Percentiles rank a stretch among this genome's conserved stretches.
Conservation (phyloP, 73 alveolate genomes). For the Tetrahymena borealis region DNA sequence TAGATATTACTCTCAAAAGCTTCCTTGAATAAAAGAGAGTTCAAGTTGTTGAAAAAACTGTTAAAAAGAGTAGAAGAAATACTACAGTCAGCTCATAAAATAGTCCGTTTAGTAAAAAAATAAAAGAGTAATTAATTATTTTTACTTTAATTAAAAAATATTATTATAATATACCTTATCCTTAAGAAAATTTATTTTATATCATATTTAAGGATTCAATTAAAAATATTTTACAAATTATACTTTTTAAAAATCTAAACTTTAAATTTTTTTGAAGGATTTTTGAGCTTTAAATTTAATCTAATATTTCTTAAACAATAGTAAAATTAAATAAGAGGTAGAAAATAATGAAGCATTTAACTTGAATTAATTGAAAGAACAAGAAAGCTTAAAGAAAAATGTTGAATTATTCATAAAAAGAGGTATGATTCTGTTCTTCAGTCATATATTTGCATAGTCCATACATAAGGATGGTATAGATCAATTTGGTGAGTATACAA, state of each 20-base stretch:
- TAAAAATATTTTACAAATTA: no score
- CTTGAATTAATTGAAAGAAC: not conserved
- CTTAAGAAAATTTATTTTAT: no score
- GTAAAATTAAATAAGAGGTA: not conserved
- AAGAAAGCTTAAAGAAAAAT: not conserved
- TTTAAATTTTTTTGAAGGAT: no score
- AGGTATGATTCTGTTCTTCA: not conserved
- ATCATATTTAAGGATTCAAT: no score
- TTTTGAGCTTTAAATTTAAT: no score
- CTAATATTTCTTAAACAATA: no score
- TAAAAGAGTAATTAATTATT: not conserved
- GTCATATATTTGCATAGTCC: not conserved
- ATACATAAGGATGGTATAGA: not conserved
- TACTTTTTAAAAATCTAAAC: no score
- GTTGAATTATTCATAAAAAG: not conserved
- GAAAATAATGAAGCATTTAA: not conserved
- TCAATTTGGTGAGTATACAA: not conserved
- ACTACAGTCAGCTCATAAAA: not conserved
- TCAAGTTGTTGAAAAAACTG: not conserved
- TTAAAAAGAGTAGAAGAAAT: not conserved
- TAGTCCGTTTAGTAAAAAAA: not conserved
- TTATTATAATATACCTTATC: no score
- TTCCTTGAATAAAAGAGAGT: not conserved
- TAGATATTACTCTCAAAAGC: not conserved
- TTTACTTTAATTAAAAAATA: no score